These are phyloP conservation scores for Exophiala viscosa DNA, from an alignment of 2,329 filamentous ascomycete species.

Conservation along the genomic window DNA sequence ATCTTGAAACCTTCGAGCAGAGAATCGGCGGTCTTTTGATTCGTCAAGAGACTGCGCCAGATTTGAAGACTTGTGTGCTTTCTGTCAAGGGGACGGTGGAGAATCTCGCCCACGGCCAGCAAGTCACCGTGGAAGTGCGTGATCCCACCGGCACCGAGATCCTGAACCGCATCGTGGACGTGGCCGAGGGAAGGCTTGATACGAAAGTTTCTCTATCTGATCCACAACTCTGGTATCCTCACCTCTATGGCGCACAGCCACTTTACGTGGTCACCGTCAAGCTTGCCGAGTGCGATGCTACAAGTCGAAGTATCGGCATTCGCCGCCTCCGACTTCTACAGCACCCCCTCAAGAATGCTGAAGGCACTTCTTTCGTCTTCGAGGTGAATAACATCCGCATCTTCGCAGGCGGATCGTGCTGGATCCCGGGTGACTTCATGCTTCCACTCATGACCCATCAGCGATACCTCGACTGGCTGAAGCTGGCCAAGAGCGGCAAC, in stretches of 20 bases:
- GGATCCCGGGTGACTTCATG: constrained; percentile 63
- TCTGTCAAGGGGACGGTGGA: too few relatives aligned
- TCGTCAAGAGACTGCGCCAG: constrained; percentile 29
- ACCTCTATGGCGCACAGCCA: constrained; percentile 55
- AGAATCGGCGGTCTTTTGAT: constrained; percentile 58
- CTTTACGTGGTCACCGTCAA: constrained; percentile 54
- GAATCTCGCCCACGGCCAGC: too few relatives aligned
- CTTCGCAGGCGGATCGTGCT: constrained; percentile 64
- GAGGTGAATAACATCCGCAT: constrained; percentile 63
- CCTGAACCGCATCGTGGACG: too few relatives aligned
- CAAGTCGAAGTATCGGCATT: constrained; percentile 54
- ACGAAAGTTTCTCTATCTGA: constrained; percentile 22
- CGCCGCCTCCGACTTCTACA: constrained; percentile 47
- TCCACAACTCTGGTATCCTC: constrained; percentile 57
- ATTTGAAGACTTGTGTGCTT: too few relatives aligned
- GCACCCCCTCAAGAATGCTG: constrained; percentile 39
- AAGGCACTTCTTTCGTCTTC: constrained; percentile 62
- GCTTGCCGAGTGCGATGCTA: constrained; percentile 35
- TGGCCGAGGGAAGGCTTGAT: too few relatives aligned
- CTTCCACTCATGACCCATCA: constrained; percentile 52
- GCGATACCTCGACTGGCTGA: constrained; percentile 58
- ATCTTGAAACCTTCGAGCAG: constrained; percentile 60
- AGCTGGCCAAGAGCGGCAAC: constrained; percentile 57
- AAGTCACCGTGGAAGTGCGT: too few relatives aligned
- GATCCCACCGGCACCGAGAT: too few relatives aligned